Evolutionary conservation across 2,329 filamentous ascomycete species (phyloP), one percentile per base, ranked within the genome.

Genomic region (Daldinia eschscholtzii): DNA sequence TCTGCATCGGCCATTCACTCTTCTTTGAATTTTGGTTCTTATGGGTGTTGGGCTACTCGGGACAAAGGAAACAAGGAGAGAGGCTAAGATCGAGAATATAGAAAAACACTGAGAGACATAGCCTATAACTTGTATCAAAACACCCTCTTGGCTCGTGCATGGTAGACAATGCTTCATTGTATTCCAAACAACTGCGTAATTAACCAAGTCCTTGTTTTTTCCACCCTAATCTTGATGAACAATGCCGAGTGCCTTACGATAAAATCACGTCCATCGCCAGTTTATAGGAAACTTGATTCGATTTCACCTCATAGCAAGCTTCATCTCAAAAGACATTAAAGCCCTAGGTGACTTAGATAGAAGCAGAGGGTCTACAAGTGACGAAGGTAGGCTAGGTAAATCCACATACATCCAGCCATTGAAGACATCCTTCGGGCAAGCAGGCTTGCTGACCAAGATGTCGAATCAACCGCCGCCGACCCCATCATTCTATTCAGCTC

Each of bases 401-500:
- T 48, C 20, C 12, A 48, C n/a, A 28, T 26, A 48, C 13, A 48
- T 26, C 44, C 23, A 48, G 20, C 10, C 15, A 48, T 26, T 28
- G 13, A 48, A 48, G 12, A 28, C 4, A 55, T 9, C 10, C 28
- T 41, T 52, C 20, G 30, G 60, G 65, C 65, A 70, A 68, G 65
- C 68, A 65, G 65, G 68, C 65, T 70, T 70, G 68, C 65, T 37
- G 30, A 65, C 12, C 39, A 56, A 63, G 35, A 68, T 61, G 62
- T 35, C 50, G 18, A 39, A 28, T 15, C n/a, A 9, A 50, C 15
- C 9, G 30, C 15, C 41, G 13, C 13, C 50, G 42, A 50, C 44
- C 15, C n/a, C 9, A 15, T 41, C 55, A 6, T n/a, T 56, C 12
- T 39, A 15, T 6, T 6, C 18, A 12, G 18, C 12, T n/a, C 33